Conservation (phyloP, 2,329 filamentous ascomycete species). For the Coleophoma cylindrospora region DNA sequence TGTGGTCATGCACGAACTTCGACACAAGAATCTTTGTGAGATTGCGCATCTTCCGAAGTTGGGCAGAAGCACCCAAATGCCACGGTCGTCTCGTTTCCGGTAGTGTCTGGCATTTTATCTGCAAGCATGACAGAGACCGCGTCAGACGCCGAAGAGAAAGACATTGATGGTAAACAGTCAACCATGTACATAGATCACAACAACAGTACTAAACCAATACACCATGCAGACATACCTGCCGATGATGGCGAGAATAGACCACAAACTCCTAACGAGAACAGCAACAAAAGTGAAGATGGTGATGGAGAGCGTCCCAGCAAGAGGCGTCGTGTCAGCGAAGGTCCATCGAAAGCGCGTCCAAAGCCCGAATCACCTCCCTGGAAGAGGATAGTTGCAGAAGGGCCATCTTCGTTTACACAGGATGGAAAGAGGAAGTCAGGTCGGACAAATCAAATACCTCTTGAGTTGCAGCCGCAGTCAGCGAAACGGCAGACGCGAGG, state of each 20-base stretch:
- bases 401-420: conserved; percentile 78
- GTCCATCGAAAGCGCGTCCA: conserved; percentile 38
- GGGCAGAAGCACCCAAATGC: conserved; percentile 54
- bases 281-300: conserved; percentile 22
- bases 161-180: conserved; percentile 16
- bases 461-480: conserved; percentile 44
- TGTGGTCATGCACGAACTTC: conserved; percentile 52
- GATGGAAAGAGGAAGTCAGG: conserved; percentile 67
- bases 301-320: conserved; percentile 53
- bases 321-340: conserved; percentile 55
- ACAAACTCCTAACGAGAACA: conserved; percentile 19
- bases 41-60: conserved; percentile 45
- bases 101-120: conserved; percentile 25
- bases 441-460: conserved; percentile 51
- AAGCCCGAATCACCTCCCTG: conserved; percentile 79
- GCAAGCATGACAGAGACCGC: conserved; percentile 28
- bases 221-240: conserved; percentile 15
- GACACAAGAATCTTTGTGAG: conserved; percentile 39
- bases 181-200: too few relatives aligned
- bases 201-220: too few relatives aligned
- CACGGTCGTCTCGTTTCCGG: conserved; percentile 49
- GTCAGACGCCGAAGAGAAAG: conserved; percentile 26
- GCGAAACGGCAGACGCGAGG: conserved; percentile 48
- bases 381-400: conserved; percentile 81
- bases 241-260: conserved; percentile 15